phyloP scores from a whole-genome alignment of 1,284 basidiomycete species.

The Prillingera fragicola region DNA sequence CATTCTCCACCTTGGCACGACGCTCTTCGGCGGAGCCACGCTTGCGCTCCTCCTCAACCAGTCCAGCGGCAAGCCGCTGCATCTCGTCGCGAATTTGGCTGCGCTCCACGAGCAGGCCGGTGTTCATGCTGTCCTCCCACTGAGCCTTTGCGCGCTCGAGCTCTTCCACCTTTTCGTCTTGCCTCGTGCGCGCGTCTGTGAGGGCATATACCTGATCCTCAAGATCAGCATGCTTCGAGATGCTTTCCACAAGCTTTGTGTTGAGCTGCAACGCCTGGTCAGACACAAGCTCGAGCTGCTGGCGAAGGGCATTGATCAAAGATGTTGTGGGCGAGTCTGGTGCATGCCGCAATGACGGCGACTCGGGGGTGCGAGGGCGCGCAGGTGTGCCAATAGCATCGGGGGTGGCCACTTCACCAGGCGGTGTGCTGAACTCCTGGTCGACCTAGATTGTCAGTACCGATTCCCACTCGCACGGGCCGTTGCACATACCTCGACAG shows the following conservation, averaged over 20 bases:
- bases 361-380: too few relatives aligned
- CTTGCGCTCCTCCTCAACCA: conserved; percentile 86
- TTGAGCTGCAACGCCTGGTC: conserved; percentile 88
- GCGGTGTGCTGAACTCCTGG: too few relatives aligned
- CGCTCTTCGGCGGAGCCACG: conserved; percentile 85
- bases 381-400: too few relatives aligned
- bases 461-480: too few relatives aligned
- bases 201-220: conserved; percentile 79
- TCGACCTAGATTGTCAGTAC: too few relatives aligned
- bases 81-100: conserved; percentile 85
- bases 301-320: conserved; percentile 67
- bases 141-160: conserved; percentile 53
- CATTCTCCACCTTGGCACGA: conserved; percentile 70
- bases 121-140: conserved; percentile 52
- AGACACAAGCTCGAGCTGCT: conserved; percentile 77
- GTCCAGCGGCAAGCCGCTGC: conserved; percentile 85
- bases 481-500: too few relatives aligned
- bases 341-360: too few relatives aligned
- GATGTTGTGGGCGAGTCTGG: conserved; percentile 47
- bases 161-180: conserved; percentile 66
- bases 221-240: conserved; percentile 84
- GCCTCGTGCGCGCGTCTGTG: conserved; percentile 20
- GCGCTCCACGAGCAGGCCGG: conserved; percentile 87
- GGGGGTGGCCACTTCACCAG: too few relatives aligned
- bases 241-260: conserved; percentile 82